A percentile compares a stretch with the other conserved stretches of the same genome.
Conservation (phyloP, 805 yeast species). For the Candida golubevii region DNA sequence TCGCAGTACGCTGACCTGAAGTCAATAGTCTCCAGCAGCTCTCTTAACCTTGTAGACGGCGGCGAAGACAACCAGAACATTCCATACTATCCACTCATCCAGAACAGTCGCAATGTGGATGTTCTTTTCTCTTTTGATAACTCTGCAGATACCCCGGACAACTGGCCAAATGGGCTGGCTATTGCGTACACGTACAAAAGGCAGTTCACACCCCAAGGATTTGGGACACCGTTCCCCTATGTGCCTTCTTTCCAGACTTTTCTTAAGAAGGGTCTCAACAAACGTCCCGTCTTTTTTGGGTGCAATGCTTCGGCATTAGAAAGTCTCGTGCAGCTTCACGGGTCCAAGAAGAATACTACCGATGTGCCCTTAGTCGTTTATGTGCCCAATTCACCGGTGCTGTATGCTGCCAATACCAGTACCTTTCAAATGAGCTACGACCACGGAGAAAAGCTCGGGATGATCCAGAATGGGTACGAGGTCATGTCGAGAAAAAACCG, state of each 20-base stretch:
- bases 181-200: slow-evolving; percentile 53
- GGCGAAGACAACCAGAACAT: slow-evolving; percentile 74
- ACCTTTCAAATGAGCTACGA: slow-evolving; percentile 23
- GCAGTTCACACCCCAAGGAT: slow-evolving; percentile 33
- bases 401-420: slow-evolving; percentile 20
- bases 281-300: slow-evolving; percentile 15
- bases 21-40: slow-evolving; percentile 32
- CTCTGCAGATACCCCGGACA: slow-evolving; percentile 55
- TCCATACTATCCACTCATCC: slow-evolving; percentile 62
- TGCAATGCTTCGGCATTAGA: slow-evolving; percentile 12
- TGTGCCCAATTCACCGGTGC: slow-evolving; percentile 15
- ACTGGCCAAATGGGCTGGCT: slow-evolving; percentile 69
- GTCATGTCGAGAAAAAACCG: slow-evolving; percentile 18
- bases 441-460: slow-evolving; percentile 12
- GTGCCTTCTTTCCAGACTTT: slow-evolving; percentile 12
- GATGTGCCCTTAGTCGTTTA: slow-evolving; percentile 22
- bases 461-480: slow-evolving; percentile 22
- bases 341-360: slow-evolving; percentile 8
- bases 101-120: slow-evolving; percentile 58
- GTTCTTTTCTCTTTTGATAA: slow-evolving; percentile 62
- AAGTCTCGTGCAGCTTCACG: slow-evolving; percentile 10
- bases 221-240: slow-evolving; percentile 17
- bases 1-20: slow-evolving; percentile 31
- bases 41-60: slow-evolving; percentile 66
- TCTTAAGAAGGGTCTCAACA: slow-evolving; percentile 2